Base-by-base conservation (phyloP, 116 monocot species). In the Iris pallida region DNA sequence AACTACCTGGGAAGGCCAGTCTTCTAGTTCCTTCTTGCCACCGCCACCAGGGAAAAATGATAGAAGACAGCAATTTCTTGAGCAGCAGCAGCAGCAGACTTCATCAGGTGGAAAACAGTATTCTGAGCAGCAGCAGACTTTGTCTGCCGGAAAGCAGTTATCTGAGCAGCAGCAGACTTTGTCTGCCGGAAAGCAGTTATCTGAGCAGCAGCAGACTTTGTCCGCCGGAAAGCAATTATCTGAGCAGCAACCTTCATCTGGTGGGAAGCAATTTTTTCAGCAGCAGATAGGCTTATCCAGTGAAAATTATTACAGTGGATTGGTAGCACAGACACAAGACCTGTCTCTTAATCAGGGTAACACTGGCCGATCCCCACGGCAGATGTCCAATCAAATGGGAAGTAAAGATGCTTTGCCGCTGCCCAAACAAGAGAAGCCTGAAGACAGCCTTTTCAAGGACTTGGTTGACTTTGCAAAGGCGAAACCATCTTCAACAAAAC, bases 11-110 rank as follows among this genome's bases (percentile, higher is more conserved):
- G 90, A 83, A 51, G 42, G 75, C 15, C 80, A 73, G 18, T 42
- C 83, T n/a, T 15, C 85, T 7, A 65, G 64, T 45, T 47, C 47
- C 18, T 82, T 68, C 16, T 47, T 97, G 63, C 97, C 97, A 0
- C 97, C 93, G 4, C 89, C 96, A n/a, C 97, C 90, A 8, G 69
- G 90, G 62, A 85, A 86, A 51, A 72, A 92, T 57, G 84, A 83
- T 47, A 90, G 90, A 65, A 87, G 97, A 55, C 86, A 97, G 68
- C 87, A 97, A 65, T 97, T 79, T 55, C 90, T 97, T 49, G 83
- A 87, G 68, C 82, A 89, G 72, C 71, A 74, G n/a, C n/a, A n/a
- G 40, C 73, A 77, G n/a, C n/a, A n/a, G 0, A n/a, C 66, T 12
- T 46, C 16, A 6, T 45, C 66, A 17, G 59, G 54, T 63, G 81